Evolutionary conservation across 345 rosid species (phyloP), one percentile per base, ranked within the genome.

Genomic region (Dovyalis caffra): DNA sequence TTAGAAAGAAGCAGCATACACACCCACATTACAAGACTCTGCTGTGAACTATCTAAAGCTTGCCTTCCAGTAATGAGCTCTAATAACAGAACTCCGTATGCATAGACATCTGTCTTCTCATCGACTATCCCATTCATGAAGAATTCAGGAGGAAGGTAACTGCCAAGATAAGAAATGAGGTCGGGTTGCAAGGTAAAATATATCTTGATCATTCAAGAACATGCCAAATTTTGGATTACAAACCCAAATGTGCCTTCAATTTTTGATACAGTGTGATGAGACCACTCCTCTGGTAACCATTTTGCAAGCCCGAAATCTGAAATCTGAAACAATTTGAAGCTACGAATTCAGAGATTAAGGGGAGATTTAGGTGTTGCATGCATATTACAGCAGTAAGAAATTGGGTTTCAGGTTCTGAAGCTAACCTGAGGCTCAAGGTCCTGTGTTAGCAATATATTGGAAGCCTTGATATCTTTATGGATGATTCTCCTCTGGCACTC

Each of bases 161-260:
- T 95, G 87, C 8, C 15, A 72, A 73, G 3, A 5, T 40, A 25
- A 65, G 68, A 77, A 71, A 66, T 16, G 43, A 57, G 65, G 51
- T 77, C n/a, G 77, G 21, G 18, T 49, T 34, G 58, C 25, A 21
- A 57, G n/a, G 57, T n/a, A 1, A 9, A 5, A 70, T 0, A 37
- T 0, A 37, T 20, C 29, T 6, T 56, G n/a, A 68, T 29, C 29
- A 57, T 80, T 61, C 56, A 72, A 81, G 69, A 66, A 9, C 28
- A 45, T 6, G 35, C 8, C 6, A 5, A 38, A 68, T 70, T 76
- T 35, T 40, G 66, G 64, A 68, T 29, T 58, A 77, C 87, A 45
- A 77, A 95, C 97, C 99, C 99, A 68, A 95, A 92, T 80, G 99
- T 95, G 86, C 97, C 97, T 88, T 95, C 97, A 16, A 95, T 78